A percentile compares a stretch with the other conserved stretches of the same genome.
Evolutionary conservation across 495 filamentous ascomycete species (phyloP).

Genomic region (Penicillium mononematosum): DNA sequence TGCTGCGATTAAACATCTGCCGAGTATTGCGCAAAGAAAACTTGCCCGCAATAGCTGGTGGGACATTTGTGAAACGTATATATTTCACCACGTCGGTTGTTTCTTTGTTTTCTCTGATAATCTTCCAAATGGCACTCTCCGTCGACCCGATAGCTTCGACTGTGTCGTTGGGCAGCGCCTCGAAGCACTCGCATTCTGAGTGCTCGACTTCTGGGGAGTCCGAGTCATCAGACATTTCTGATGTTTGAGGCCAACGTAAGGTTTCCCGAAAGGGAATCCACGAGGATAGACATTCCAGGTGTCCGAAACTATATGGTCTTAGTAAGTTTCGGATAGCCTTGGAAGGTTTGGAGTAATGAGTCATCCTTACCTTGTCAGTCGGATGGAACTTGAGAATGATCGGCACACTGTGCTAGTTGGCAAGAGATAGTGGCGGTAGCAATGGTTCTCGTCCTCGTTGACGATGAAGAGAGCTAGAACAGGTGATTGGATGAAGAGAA

Average conservation of each 20-base stretch:
- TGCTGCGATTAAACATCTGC: background rate
- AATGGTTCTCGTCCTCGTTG: too few relatives aligned
- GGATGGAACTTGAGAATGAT: background rate
- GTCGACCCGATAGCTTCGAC: background rate
- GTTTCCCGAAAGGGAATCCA: background rate
- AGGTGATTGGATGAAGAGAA: too few relatives aligned
- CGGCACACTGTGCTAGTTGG: too few relatives aligned
- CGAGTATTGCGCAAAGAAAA: background rate
- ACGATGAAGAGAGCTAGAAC: too few relatives aligned
- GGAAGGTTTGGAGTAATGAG: background rate
- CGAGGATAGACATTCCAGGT: background rate
- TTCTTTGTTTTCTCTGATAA: background rate
- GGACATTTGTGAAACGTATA: background rate
- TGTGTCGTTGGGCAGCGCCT: background rate
- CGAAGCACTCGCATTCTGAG: background rate
- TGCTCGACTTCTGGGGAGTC: background rate
- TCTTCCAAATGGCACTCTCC: background rate
- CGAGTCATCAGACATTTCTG: background rate
- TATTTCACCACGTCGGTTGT: background rate
- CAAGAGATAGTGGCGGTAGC: too few relatives aligned
- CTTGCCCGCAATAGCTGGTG: background rate
- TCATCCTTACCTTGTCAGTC: too few relatives aligned
- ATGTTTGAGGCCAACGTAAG: background rate
- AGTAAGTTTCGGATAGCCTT: constrained; percentile 3
- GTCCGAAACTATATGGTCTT: constrained; percentile 4